A percentile compares a stretch with the other conserved stretches of the same genome.
These are phyloP conservation scores for Didymella arachidicola DNA, from an alignment of 2,329 filamentous ascomycete species.

Conservation along the genomic window DNA sequence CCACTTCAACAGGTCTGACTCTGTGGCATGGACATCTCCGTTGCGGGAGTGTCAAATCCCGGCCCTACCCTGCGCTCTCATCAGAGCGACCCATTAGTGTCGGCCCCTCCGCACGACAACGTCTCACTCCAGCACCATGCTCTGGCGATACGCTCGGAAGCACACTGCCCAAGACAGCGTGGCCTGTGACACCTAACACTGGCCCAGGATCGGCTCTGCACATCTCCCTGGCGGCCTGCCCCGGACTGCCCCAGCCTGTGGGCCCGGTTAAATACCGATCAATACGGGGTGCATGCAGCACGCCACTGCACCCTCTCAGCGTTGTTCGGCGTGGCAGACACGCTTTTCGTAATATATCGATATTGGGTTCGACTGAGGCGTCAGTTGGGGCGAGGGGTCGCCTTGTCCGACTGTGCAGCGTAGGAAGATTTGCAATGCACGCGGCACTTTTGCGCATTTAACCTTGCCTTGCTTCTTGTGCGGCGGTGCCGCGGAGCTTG, in stretches of 20 bases:
- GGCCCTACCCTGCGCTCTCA: background rate
- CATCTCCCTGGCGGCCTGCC: background rate
- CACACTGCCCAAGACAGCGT: background rate
- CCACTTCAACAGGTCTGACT: background rate
- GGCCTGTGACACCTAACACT: background rate
- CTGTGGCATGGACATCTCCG: background rate
- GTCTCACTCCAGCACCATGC: background rate
- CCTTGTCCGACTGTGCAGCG: background rate
- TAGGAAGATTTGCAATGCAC: background rate
- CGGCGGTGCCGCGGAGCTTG: background rate
- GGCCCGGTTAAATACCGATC: slow-evolving; percentile 19
- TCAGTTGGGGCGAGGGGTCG: slow-evolving; percentile 14
- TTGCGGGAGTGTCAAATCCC: background rate
- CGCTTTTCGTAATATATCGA: slow-evolving; percentile 11
- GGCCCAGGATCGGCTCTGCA: background rate
- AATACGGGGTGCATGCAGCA: slow-evolving; percentile 19
- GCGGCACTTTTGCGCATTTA: background rate
- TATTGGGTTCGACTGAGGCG: slow-evolving; percentile 17
- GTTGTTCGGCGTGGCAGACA: slow-evolving; percentile 3
- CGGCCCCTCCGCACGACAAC: background rate
- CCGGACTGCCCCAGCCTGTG: slow-evolving; percentile 5
- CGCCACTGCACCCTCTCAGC: slow-evolving; percentile 5
- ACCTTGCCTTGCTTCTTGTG: background rate
- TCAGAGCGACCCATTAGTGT: background rate
- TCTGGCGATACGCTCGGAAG: background rate